Percentiles rank a stretch among this genome's conserved stretches.
phyloP scores from a whole-genome alignment of 768 basidiomycete genomes.

The Amanita rimosa region DNA sequence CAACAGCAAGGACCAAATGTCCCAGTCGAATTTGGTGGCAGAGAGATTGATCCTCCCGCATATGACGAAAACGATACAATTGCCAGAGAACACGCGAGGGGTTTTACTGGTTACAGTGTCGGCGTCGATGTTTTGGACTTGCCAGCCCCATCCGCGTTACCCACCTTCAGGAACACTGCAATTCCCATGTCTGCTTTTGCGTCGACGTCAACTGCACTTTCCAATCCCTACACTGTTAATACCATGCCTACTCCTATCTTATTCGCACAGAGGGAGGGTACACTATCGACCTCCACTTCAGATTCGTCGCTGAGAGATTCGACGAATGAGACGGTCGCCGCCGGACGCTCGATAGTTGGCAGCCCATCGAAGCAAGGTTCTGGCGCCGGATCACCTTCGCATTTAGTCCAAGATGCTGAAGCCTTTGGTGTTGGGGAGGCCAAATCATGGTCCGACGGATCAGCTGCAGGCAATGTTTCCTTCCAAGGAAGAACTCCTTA shows the following conservation, averaged over 20 bases:
- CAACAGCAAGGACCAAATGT: not conserved
- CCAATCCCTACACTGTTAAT: not conserved
- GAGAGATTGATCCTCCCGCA: not conserved
- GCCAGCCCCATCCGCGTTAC: conserved; percentile 42
- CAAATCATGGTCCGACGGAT: not conserved
- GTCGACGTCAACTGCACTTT: not conserved
- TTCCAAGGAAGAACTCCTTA: not conserved
- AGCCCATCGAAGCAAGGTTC: not conserved
- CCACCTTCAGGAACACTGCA: conserved; percentile 10
- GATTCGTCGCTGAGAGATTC: not conserved
- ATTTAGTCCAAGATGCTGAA: not conserved
- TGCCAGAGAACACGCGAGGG: not conserved
- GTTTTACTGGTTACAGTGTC: not conserved
- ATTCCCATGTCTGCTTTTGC: conserved; percentile 2
- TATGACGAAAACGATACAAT: conserved; percentile 7
- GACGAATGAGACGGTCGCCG: not conserved
- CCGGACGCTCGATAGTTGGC: not conserved
- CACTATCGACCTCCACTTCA: conserved; percentile 13
- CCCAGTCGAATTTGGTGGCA: conserved; percentile 3
- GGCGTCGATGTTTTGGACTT: conserved; percentile 21
- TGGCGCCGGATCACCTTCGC: not conserved
- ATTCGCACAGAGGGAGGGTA: conserved; percentile 15
- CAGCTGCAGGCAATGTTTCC: not conserved
- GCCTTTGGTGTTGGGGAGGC: not conserved
- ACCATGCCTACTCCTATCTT: not conserved